A percentile compares a stretch with the other conserved stretches of the same genome.
Evolutionary conservation across 1,284 basidiomycete genomes (phyloP).

Genomic region (Malassezia pachydermatis): DNA sequence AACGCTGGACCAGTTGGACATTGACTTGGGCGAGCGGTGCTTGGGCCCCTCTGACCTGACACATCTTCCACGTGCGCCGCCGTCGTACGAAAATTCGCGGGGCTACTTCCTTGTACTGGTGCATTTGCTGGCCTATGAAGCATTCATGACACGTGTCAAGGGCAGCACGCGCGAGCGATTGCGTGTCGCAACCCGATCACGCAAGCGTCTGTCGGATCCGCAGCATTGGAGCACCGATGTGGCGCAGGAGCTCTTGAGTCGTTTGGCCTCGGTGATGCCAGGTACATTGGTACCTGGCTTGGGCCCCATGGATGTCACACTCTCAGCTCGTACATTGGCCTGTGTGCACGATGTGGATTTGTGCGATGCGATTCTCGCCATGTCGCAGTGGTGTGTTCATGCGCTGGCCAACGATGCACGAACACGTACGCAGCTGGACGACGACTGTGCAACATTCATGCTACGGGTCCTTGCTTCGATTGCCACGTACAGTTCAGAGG

Average conservation of each 20-base stretch:
- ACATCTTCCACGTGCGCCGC: not conserved
- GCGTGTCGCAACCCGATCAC: conserved; percentile 1
- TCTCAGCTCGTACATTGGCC: not conserved
- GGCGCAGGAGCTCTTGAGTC: conserved; percentile 10
- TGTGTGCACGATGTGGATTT: not conserved
- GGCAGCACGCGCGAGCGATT: conserved; percentile 12
- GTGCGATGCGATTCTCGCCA: conserved; percentile 5
- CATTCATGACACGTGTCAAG: conserved; percentile 11
- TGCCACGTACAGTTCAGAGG: not conserved
- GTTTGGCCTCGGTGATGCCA: not conserved
- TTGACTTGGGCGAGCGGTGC: conserved; percentile 8
- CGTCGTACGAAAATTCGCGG: not conserved
- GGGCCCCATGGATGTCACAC: not conserved
- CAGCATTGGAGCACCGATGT: conserved; percentile 5
- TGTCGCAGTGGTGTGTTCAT: conserved; percentile 4
- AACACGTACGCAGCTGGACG: not conserved
- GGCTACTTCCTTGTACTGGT: conserved; percentile 7
- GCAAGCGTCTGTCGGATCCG: conserved; percentile 2
- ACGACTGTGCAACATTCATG: not conserved
- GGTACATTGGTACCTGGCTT: not conserved
- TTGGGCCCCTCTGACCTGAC: not conserved
- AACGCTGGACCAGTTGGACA: conserved; percentile 8
- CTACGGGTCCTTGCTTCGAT: conserved; percentile 8
- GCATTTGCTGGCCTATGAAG: conserved; percentile 17
- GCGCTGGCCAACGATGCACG: conserved; percentile 1